Conservation (phyloP, 495 filamentous ascomycete genomes). For the Penicillium pancosmium region DNA sequence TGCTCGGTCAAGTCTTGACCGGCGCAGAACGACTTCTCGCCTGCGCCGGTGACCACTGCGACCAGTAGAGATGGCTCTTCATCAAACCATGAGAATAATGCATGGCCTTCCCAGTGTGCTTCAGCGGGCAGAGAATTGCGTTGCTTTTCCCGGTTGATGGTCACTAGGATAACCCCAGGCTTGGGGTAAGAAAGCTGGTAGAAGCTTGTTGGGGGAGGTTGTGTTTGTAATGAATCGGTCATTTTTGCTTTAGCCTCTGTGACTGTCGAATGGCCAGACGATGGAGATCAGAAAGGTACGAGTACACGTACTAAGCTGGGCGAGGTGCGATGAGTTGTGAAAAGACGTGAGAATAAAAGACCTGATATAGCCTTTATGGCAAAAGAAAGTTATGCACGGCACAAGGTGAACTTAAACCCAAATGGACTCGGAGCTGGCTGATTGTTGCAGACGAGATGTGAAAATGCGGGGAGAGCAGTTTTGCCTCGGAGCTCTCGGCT, state of each 20-base stretch:
- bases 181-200: constrained; percentile 34
- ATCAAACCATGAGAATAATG: constrained; percentile 53
- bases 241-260: constrained; percentile 3
- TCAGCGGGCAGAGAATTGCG: constrained; percentile 46
- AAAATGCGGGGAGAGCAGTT: constrained; percentile 12
- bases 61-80: constrained; percentile 49
- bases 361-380: constrained; percentile 2
- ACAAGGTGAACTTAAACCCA: background rate
- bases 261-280: background rate
- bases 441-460: background rate
- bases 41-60: constrained; percentile 51
- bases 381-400: background rate
- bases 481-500: constrained; percentile 21
- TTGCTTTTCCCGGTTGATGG: constrained; percentile 37
- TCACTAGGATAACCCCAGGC: constrained; percentile 38
- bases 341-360: background rate
- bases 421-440: background rate
- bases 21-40: constrained; percentile 54
- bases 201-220: constrained; percentile 21
- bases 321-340: background rate
- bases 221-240: constrained; percentile 10
- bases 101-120: constrained; percentile 48
- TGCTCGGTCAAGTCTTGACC: constrained; percentile 48
- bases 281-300: background rate
- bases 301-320: background rate